Evolutionary conservation across 2,329 filamentous ascomycete species (phyloP).

Genomic region (Corynespora cassiicola): DNA sequence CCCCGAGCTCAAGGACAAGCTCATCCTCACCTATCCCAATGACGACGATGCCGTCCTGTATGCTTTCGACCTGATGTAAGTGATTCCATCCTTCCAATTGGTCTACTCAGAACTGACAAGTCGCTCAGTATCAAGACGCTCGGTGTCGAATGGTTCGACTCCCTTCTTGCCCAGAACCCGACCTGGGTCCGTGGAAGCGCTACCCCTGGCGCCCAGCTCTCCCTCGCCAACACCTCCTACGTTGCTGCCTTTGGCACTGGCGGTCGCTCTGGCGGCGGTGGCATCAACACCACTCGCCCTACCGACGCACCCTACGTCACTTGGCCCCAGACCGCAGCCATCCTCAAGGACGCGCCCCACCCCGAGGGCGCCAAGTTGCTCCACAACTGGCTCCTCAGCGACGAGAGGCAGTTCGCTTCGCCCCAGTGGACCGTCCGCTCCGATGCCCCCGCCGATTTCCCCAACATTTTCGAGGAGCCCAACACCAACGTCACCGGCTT

Average conservation of each 20-base stretch:
- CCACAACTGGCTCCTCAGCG: conserved; percentile 54
- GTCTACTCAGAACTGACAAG: conserved; percentile 1
- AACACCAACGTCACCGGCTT: conserved; percentile 50
- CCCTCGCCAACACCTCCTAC: conserved; percentile 25
- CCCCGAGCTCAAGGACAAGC: conserved; percentile 60
- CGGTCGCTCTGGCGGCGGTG: neutral
- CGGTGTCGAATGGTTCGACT: conserved; percentile 56
- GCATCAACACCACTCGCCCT: conserved; percentile 32
- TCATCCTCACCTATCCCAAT: conserved; percentile 63
- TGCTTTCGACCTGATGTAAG: conserved; percentile 55
- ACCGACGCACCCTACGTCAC: conserved; percentile 51
- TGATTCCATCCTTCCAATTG: neutral
- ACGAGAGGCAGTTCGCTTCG: conserved; percentile 45
- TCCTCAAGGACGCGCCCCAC: conserved; percentile 57
- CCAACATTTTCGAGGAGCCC: conserved; percentile 36
- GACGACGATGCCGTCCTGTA: conserved; percentile 64
- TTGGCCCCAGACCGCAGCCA: conserved; percentile 59
- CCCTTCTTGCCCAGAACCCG: conserved; percentile 56
- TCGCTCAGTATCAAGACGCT: conserved; percentile 38
- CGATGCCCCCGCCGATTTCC: conserved; percentile 40
- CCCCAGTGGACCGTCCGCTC: conserved; percentile 46
- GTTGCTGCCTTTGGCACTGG: conserved; percentile 23
- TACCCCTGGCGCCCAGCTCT: conserved; percentile 50
- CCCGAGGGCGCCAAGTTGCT: conserved; percentile 61
- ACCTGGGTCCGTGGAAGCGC: conserved; percentile 60